Evolutionary conservation across 306 rosid genomes (phyloP).

Genomic region (Trifolium subterraneum): DNA sequence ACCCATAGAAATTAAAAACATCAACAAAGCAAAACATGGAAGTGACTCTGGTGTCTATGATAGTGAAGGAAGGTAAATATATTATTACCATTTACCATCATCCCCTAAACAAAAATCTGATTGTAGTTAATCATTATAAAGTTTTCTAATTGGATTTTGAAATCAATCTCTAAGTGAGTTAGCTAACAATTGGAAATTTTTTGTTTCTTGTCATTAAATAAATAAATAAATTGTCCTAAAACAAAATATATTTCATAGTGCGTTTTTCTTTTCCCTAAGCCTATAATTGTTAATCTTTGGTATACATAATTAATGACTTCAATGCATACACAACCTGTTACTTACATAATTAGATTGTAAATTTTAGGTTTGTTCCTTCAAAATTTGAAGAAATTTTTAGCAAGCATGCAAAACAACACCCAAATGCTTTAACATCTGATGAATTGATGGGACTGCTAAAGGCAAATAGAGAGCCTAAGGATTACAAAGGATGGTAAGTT

Average conservation of each 20-base stretch:
- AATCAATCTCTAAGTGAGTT: too few relatives aligned
- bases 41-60: slow-evolving; percentile 92
- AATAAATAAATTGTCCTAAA: too few relatives aligned
- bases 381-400: slow-evolving; percentile 81
- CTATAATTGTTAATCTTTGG: not conserved
- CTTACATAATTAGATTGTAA: not conserved
- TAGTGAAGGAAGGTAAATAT: slow-evolving; percentile 77
- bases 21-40: slow-evolving; percentile 68
- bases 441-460: slow-evolving; percentile 62
- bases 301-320: too few relatives aligned
- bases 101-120: not conserved
- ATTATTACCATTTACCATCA: not conserved
- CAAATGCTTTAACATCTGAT: slow-evolving; percentile 68
- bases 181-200: too few relatives aligned
- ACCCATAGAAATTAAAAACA: slow-evolving; percentile 75
- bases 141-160: not conserved
- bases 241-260: not conserved
- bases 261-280: not conserved
- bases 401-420: slow-evolving; percentile 59
- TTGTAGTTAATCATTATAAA: not conserved
- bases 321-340: not conserved
- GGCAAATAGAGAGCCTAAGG: slow-evolving; percentile 68
- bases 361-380: slow-evolving; percentile 70
- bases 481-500: slow-evolving; percentile 70
- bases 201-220: too few relatives aligned